A percentile compares a stretch with the other conserved stretches of the same genome.
These are phyloP conservation scores for Penicillium argentinense DNA, from an alignment of 495 filamentous ascomycete species.

Conservation along the genomic window DNA sequence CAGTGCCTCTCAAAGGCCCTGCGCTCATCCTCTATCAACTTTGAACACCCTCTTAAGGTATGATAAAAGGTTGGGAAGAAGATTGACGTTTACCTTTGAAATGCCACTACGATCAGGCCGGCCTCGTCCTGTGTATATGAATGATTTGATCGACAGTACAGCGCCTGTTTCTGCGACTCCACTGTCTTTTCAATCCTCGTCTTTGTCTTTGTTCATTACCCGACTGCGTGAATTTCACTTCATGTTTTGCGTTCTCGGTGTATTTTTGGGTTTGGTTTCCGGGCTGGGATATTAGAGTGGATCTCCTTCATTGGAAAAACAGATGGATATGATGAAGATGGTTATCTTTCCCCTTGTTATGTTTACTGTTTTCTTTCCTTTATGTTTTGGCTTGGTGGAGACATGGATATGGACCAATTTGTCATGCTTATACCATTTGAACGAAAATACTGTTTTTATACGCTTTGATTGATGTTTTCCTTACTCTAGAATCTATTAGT, in stretches of 20 bases:
- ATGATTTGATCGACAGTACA: slow-evolving; percentile 25
- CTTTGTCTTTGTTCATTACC: not conserved
- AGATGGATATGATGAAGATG: slow-evolving; percentile 11
- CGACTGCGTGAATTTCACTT: not conserved
- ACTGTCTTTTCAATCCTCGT: not conserved
- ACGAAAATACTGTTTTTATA: slow-evolving; percentile 15
- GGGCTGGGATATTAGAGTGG: slow-evolving; percentile 36
- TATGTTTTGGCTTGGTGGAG: slow-evolving; percentile 10
- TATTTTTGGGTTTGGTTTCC: slow-evolving; percentile 25
- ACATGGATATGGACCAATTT: slow-evolving; percentile 20
- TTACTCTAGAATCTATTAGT: no score
- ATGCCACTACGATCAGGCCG: slow-evolving; percentile 2
- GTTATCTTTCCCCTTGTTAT: not conserved
- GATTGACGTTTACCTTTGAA: not conserved
- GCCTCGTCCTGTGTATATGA: slow-evolving; percentile 24
- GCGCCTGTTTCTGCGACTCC: not conserved
- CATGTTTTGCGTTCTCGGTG: slow-evolving; percentile 17
- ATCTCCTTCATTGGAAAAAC: slow-evolving; percentile 41
- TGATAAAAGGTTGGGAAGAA: not conserved
- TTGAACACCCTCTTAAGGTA: no score
- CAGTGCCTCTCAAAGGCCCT: no score
- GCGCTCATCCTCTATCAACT: no score
- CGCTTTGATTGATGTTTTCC: no score
- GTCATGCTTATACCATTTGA: slow-evolving; percentile 19
- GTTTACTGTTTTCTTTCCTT: slow-evolving; percentile 19